A percentile compares a stretch with the other conserved stretches of the same genome.
Conservation (phyloP, 1,139 yeast genomes). For the Yamadazyma dendronema region DNA sequence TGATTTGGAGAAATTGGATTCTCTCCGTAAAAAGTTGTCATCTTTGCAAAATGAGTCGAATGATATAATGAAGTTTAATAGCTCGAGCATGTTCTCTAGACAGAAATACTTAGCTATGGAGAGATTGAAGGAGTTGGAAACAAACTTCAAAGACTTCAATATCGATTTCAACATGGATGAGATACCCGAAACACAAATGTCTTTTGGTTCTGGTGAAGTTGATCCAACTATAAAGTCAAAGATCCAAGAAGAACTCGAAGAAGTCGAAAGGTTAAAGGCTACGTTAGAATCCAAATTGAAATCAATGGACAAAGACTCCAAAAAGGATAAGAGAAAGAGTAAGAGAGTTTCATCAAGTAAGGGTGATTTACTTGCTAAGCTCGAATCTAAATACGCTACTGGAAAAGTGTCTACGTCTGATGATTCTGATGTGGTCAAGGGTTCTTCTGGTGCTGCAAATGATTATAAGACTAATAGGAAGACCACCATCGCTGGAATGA, state of each 20-base stretch:
- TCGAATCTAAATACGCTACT: constrained; percentile 51
- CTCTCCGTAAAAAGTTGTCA: constrained; percentile 56
- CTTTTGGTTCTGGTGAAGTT: constrained; percentile 14
- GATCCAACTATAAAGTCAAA: constrained; percentile 39
- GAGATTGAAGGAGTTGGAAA: constrained; percentile 61
- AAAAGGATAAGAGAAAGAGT: constrained; percentile 8
- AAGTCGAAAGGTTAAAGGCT: constrained; percentile 45
- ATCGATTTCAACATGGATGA: constrained; percentile 45
- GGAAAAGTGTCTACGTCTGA: constrained; percentile 35
- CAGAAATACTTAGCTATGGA: constrained; percentile 67
- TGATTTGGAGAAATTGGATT: constrained; percentile 46
- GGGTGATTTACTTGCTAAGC: constrained; percentile 23
- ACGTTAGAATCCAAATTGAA: constrained; percentile 39
- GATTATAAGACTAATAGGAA: constrained; percentile 29
- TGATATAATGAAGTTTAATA: constrained; percentile 67
- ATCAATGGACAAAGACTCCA: constrained; percentile 15
- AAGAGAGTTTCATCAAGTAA: constrained; percentile 17
- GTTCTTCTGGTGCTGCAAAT: constrained; percentile 7
- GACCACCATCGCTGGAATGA: constrained; percentile 40
- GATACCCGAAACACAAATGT: constrained; percentile 6
- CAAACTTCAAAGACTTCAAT: constrained; percentile 58
- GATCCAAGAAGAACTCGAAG: constrained; percentile 44
- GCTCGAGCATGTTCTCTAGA: constrained; percentile 55
- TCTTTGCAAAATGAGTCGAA: constrained; percentile 70
- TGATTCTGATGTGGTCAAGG: constrained; percentile 20